Conservation (phyloP, 352 stramenopile genomes). For the Pythium rhizo-oryzae region DNA sequence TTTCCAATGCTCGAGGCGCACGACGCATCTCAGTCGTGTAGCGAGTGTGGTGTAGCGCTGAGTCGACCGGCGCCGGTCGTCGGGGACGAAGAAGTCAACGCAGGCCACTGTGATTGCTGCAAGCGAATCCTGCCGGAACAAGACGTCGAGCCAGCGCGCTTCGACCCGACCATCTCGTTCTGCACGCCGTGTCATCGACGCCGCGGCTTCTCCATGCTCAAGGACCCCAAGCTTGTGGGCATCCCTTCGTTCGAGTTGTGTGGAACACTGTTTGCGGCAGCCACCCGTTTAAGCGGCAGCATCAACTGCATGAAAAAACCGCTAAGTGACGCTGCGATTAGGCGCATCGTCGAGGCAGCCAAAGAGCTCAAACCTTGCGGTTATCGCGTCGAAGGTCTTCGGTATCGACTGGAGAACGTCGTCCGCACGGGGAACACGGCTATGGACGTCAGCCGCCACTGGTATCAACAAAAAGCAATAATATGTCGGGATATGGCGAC, state of each 20-base stretch:
- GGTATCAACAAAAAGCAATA: not conserved
- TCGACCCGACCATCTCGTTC: not conserved
- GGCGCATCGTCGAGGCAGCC: not conserved
- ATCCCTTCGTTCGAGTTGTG: not conserved
- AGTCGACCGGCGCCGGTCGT: not conserved
- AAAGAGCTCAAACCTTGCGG: not conserved
- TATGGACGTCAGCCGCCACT: slow-evolving; percentile 3
- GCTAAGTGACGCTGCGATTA: not conserved
- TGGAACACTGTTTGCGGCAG: not conserved
- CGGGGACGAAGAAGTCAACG: not conserved
- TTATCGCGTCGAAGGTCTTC: not conserved
- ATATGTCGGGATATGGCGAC: not conserved
- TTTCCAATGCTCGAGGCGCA: not conserved
- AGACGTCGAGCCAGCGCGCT: not conserved
- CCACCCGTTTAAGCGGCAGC: not conserved
- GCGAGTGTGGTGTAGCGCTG: not conserved
- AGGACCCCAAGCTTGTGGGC: not conserved
- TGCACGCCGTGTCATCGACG: not conserved
- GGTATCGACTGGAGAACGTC: not conserved
- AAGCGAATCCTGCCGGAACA: slow-evolving; percentile 1
- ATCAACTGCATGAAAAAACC: not conserved
- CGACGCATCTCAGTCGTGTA: not conserved
- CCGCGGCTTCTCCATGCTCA: not conserved
- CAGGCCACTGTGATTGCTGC: slow-evolving; percentile 7
- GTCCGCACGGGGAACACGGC: not conserved